Base-by-base conservation (phyloP, 1,139 yeast genomes). In the Kodamaea fungicola region DNA sequence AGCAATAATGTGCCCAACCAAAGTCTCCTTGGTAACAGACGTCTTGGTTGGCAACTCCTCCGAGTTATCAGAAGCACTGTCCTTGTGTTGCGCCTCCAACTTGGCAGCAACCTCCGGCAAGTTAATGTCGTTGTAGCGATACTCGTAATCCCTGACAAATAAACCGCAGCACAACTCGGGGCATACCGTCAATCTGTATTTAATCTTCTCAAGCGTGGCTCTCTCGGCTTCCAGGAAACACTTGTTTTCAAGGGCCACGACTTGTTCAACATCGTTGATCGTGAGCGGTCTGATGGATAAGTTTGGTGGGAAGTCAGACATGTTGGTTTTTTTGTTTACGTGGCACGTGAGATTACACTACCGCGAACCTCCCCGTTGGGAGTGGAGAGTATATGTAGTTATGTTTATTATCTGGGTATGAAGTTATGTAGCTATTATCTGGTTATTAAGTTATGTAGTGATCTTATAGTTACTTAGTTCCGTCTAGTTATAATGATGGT, bases 131-230 rank as follows among this genome's bases (percentile, higher is more conserved):
- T 62, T 70, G 56, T 61, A 71, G 52, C 59, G 62, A 47, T 61
- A 57, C 23, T 56, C 61, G 59, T 81, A 86, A 41, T 79, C 80
- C 55, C 97, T 75, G 36, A 85, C 70, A 53, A 90, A 90, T 42
- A 92, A 71, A 2, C 97, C 97, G 4, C 90, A 79, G 47, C 94
- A 81, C 43, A 92, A 74, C 59, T 92, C 98, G 8, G 97, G 97
- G 57, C 97, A 89, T 3, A 71, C 78, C 2, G 75, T 73, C 47
- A 92, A 69, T 50, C 97, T 73, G 64, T 86, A 90, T 45, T 65
- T 64, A 42, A 86, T 64, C 50, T 76, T 81, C 40, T 80, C 88
- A 21, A 56, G 58, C 6, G 87, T 59, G 37, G 88, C 83, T 42
- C 95, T 76, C 55, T 82, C 90, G 8, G 65, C 56, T 28, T 74